Percentiles rank a stretch among this genome's conserved stretches.
These are phyloP conservation scores for Coniella vitis DNA, from an alignment of 2,329 filamentous ascomycete genomes.

Conservation along the genomic window DNA sequence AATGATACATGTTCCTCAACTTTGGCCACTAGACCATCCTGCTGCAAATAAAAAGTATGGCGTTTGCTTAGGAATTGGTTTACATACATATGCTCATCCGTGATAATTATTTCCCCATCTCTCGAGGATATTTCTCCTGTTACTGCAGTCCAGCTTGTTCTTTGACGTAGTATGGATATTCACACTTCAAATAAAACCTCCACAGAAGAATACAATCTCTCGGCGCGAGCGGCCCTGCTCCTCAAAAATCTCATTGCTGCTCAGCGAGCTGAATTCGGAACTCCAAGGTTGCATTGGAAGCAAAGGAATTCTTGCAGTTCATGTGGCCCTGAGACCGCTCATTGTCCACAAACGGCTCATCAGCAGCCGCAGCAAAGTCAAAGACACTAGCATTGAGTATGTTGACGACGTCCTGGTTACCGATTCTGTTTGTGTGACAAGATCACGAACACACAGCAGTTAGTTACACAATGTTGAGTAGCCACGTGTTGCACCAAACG, in stretches of 20 bases:
- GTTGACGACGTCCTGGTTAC: slow-evolving; percentile 7
- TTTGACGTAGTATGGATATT: no score
- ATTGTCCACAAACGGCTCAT: slow-evolving; percentile 3
- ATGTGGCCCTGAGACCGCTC: slow-evolving; percentile 6
- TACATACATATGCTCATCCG: no score
- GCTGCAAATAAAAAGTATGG: no score
- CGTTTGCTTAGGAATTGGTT: no score
- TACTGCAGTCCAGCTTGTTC: no score
- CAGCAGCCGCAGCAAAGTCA: not conserved
- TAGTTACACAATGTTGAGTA: not conserved
- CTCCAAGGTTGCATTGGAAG: not conserved
- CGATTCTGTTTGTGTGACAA: slow-evolving; percentile 1
- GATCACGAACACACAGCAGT: not conserved
- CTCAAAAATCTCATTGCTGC: not conserved
- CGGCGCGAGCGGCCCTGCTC: no score
- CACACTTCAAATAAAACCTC: no score
- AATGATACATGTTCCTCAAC: no score
- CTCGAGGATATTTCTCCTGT: not conserved
- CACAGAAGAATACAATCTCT: no score
- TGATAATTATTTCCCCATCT: not conserved
- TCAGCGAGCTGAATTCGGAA: slow-evolving; percentile 2
- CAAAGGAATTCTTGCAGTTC: slow-evolving; percentile 1
- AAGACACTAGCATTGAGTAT: slow-evolving; percentile 6
- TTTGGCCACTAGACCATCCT: no score
- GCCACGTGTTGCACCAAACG: no score